Evolutionary conservation across 2,329 filamentous ascomycete genomes (phyloP).

Genomic region (Cladobotryum mycophilum): DNA sequence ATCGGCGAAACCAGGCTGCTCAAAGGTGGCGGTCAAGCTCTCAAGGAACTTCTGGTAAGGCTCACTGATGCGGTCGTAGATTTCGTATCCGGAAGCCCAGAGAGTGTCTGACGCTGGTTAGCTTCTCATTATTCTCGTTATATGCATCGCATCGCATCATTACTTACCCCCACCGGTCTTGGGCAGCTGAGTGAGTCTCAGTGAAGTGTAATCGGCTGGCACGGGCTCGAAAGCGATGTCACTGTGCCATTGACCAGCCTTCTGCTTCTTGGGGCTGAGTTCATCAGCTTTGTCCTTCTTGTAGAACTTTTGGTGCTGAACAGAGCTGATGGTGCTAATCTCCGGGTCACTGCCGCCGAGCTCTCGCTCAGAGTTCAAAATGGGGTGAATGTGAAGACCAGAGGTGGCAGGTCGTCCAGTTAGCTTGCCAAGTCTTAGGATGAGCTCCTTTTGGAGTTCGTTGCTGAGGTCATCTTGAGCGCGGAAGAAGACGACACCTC

Average conservation of each 20-base stretch:
- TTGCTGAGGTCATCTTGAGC: constrained; percentile 55
- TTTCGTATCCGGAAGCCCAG: constrained; percentile 62
- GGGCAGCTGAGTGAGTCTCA: constrained; percentile 49
- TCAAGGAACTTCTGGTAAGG: constrained; percentile 54
- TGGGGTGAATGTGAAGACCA: constrained; percentile 54
- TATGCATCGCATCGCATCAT: background rate
- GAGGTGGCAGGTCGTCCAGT: constrained; percentile 51
- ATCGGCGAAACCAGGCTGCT: constrained; percentile 43
- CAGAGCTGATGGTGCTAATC: constrained; percentile 58
- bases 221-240: constrained; percentile 61
- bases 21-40: constrained; percentile 48
- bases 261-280: constrained; percentile 36
- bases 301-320: constrained; percentile 47
- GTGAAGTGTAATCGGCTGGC: constrained; percentile 56
- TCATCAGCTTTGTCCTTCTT: constrained; percentile 1
- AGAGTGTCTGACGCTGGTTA: constrained; percentile 43
- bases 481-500: constrained; percentile 66
- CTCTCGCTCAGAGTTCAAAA: constrained; percentile 47
- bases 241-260: constrained; percentile 49
- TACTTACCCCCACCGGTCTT: constrained; percentile 45
- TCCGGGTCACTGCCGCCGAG: constrained; percentile 50
- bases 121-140: background rate
- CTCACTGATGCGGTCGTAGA: constrained; percentile 57
- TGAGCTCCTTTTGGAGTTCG: constrained; percentile 59
- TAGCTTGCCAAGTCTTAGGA: constrained; percentile 53